Conservation (phyloP, 495 filamentous ascomycete species). For the Penicillium lagena region DNA sequence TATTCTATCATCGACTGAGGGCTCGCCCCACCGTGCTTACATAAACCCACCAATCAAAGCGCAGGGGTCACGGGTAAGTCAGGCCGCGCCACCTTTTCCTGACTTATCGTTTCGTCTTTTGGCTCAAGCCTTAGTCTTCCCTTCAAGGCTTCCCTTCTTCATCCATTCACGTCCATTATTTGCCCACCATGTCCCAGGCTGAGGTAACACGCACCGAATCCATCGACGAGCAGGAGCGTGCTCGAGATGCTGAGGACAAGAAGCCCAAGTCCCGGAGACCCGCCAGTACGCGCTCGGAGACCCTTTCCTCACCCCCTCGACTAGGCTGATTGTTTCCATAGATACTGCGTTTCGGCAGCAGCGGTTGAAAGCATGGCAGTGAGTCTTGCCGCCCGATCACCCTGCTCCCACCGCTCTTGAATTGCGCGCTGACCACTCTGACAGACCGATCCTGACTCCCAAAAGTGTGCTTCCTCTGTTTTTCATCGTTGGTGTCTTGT, state of each 20-base stretch:
- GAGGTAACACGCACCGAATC: slow-evolving; percentile 40
- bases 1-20: not conserved
- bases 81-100: slow-evolving; percentile 24
- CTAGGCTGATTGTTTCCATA: slow-evolving; percentile 18
- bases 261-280: slow-evolving; percentile 82
- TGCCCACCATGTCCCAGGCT: slow-evolving; percentile 39
- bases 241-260: slow-evolving; percentile 47
- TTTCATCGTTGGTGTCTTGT: slow-evolving; percentile 78
- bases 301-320: not conserved
- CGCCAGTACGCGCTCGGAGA: slow-evolving; percentile 54
- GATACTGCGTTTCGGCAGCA: slow-evolving; percentile 93
- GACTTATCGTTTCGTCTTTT: slow-evolving; percentile 1
- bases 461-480: slow-evolving; percentile 90
- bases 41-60: not conserved
- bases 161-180: not conserved
- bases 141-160: slow-evolving; percentile 3
- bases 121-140: slow-evolving; percentile 5
- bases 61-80: not conserved
- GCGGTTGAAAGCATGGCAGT: slow-evolving; percentile 92
- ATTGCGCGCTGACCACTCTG: slow-evolving; percentile 1
- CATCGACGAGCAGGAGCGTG: slow-evolving; percentile 42
- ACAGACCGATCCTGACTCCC: slow-evolving; percentile 82
- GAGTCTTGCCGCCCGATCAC: slow-evolving; percentile 20
- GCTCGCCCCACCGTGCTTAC: not conserved
- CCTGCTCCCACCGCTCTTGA: not conserved